Base-by-base conservation (phyloP, 2,329 filamentous ascomycete species). In the Talaromyces sp. region DNA sequence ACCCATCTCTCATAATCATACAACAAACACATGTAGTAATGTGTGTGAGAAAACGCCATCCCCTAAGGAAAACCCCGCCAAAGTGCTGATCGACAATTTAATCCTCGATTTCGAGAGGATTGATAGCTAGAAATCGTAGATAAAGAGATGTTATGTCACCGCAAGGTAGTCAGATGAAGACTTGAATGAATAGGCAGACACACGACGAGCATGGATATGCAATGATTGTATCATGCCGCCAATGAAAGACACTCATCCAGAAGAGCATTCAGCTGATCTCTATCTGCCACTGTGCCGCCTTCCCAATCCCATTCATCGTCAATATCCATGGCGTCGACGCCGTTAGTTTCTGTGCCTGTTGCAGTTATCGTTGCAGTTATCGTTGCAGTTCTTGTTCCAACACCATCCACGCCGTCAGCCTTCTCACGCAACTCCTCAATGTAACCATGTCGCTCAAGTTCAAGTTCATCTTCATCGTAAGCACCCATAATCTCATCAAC, bases 391-490 rank as follows among this genome's bases (percentile, higher is more conserved):
- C 5, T 39, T n/a, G 64, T 61, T 21, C 58, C 57, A 37, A 62
- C 58, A 3, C 62, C 61, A 13, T 68, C 67, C n/a, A 41, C 41
- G 19, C 21, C 55, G 8, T 53, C 53, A 17, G 55, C 53, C 15
- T 59, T 55, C 15, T 35, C 43, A 25, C 37, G 51, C 19, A 46
- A 31, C 31, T 61, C 52, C 31, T 70, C 69, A 1, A 65, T 33
- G 7, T 69, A 69, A 57, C 70, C 71, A 59, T 72, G 69, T 17
- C 68, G 71, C 60, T 75, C 72, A 5, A 68, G 70, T 60, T 91
- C 88, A 13, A 91, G 77, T 69, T 91, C 89, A 56, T 88, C 87
- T 67, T 94, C 90, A 33, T 88, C 80, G 67, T 89, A 91, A 5
- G 82, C 82, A 61, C 85, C 83, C 66, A 87, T 77, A 46, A 96